Percentiles rank a stretch among this genome's conserved stretches.
These are phyloP conservation scores for Thalia dealbata DNA, from an alignment of 176 grass and related monocot genomes.

Conservation along the genomic window DNA sequence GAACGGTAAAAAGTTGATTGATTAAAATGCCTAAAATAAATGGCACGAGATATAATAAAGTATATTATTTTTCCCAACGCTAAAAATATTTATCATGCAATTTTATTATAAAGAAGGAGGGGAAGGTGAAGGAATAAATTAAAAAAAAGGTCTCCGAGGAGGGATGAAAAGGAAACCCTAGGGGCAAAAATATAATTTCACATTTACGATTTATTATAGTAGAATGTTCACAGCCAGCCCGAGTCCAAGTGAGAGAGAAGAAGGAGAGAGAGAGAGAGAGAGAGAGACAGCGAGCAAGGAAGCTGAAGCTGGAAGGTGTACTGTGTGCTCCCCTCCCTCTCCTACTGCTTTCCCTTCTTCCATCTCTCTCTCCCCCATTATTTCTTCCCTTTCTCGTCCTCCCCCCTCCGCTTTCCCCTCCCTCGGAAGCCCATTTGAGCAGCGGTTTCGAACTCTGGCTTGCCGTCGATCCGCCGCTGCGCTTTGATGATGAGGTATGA, in stretches of 20 bases:
- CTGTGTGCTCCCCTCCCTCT: not conserved
- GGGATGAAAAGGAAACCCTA: not conserved
- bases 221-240: not conserved
- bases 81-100: too few species aligned
- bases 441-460: not conserved
- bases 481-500: slow-evolving; percentile 4
- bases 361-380: not conserved
- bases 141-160: not conserved
- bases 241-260: not conserved
- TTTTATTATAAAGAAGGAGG: not conserved
- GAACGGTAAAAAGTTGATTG: too few species aligned
- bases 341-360: not conserved
- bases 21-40: too few species aligned
- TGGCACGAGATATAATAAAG: too few species aligned
- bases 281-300: not conserved
- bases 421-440: not conserved
- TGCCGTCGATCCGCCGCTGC: not conserved
- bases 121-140: not conserved
- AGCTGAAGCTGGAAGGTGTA: slow-evolving; percentile 4
- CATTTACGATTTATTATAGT: not conserved
- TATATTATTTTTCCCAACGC: too few species aligned
- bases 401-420: not conserved
- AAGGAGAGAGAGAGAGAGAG: not conserved
- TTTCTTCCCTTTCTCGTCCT: not conserved
- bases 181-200: not conserved